Evolutionary conservation across 352 stramenopile genomes (phyloP), one percentile per base, ranked within the genome.

Genomic region (Blastocystis sp.): DNA sequence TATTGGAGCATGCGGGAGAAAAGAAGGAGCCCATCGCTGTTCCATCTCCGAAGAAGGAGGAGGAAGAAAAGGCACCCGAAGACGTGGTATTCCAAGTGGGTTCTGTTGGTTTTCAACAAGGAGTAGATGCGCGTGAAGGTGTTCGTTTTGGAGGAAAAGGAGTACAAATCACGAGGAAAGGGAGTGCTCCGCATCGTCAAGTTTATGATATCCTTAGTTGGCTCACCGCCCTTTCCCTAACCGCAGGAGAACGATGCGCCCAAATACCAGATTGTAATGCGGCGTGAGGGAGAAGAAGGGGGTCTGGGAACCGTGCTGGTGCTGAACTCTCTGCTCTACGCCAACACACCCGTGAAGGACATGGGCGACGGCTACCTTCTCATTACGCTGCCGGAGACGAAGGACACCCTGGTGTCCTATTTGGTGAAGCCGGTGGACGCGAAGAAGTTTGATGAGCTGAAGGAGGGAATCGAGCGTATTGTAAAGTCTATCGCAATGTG

Each of bases 301-400:
- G 71, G 71, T 43, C 28, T 40, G 19, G 48, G 71, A 1, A 81
- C 71, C 17, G 71, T 81, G 17, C 71, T 81, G 7, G 71, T 81
- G 71, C 43, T 81, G 24, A 81, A 81, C 43, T 81, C 71, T 14
- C 71, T 81, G 0, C 45, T 81, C n/a, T 81, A 81, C 71, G 6
- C 43, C 9, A 43, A 21, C 2, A 81, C 71, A 2, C 71, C 71
- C 4, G 59, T 81, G 38, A 81, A 65, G n/a, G 71, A 64, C 17
- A n/a, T 65, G 14, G 64, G 48, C 6, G 45, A 81, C 43, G 48
- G 48, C 42, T 81, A 68, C 48, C 24, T 81, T 24, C 28, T 81
- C 38, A 81, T 81, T 81, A 81, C 71, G 0, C 43, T 81, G 21
- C 71, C 71, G 3, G 71, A 81, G 48, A 81, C 19, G 17, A 54